Evolutionary conservation across 768 basidiomycete genomes (phyloP), one percentile per base, ranked within the genome.

Genomic region (Suillus cothurnatus): DNA sequence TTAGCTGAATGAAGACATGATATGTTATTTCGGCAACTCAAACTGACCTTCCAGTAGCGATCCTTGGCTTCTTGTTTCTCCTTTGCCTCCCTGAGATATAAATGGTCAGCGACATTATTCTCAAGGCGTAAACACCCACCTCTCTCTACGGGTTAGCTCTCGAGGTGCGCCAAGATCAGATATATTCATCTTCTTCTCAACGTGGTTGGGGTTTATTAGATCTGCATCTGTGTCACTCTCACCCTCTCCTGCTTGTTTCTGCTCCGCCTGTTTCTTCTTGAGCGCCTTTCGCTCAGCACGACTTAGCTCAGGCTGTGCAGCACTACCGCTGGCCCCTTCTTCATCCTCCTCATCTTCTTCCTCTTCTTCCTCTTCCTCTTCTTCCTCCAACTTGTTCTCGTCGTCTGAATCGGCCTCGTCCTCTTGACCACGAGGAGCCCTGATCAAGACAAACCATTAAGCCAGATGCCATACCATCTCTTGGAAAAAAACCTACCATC

Each of bases 1-100:
- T 59, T 11, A 59, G 58, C 19, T 7, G 6, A 15, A 59, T 34
- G 52, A 4, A 39, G 63, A 58, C 43, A 28, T 23, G 50, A 58
- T 26, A 61, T 26, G 4, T 19, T 21, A 11, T 32, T 23, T 65
- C 1, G 36, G 63, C 36, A 19, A 21, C 62, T 47, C 38, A 61
- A 64, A 67, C 81, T 1, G 32, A 92, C 91, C 86, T 96, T 94
- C 89, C 89, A 89, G 76, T 97, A 97, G 31, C 85, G 81, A 32
- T 94, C 93, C 73, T 93, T 87, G 2, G 94, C 93, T 1, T 95
- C 94, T 71, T 91, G 85, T 81, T 95, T 95, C 78, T 96, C 94
- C 74, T 95, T 95, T 73, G 88, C 89, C 73, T 97, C 96, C 68
- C 95, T 95, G 67, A 11, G 43, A 53, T 4, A 55, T n/a, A 31